Evolutionary conservation across 2,329 filamentous ascomycete genomes (phyloP).

Genomic region (Calycina herbarum): DNA sequence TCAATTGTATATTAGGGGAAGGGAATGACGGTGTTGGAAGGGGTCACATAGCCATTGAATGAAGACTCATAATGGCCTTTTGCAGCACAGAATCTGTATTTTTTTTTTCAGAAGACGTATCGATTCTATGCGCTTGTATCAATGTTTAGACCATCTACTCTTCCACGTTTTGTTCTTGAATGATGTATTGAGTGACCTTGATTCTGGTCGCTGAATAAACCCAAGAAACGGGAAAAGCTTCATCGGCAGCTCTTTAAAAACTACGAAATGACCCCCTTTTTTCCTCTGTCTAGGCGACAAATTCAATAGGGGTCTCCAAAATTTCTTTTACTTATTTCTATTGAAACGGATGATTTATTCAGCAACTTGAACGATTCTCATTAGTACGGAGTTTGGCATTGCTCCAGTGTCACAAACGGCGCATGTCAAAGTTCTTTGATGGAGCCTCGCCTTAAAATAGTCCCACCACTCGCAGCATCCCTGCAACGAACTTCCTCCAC

Average conservation of each 20-base stretch:
- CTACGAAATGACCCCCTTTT: not conserved
- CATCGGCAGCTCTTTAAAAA: not conserved
- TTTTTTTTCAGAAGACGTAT: slow-evolving; percentile 27
- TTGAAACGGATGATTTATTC: not conserved
- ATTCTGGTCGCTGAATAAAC: too few relatives aligned
- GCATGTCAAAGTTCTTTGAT: slow-evolving; percentile 2
- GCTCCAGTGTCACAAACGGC: not conserved
- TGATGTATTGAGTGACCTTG: not conserved
- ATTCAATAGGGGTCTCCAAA: not conserved
- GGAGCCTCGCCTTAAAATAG: slow-evolving; percentile 1
- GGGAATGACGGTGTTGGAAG: slow-evolving; percentile 15
- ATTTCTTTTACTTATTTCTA: not conserved
- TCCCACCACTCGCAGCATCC: not conserved
- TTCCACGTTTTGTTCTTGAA: not conserved
- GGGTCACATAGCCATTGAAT: slow-evolving; percentile 24
- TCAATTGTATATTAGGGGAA: slow-evolving; percentile 33
- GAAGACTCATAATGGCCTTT: slow-evolving; percentile 26
- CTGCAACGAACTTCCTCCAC: not conserved
- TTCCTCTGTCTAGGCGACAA: not conserved
- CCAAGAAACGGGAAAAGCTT: too few relatives aligned
- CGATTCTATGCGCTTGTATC: slow-evolving; percentile 37
- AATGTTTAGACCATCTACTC: slow-evolving; percentile 40
- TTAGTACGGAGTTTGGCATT: not conserved
- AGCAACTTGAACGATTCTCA: not conserved
- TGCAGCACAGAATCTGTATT: slow-evolving; percentile 35